A percentile compares a stretch with the other conserved stretches of the same genome.
phyloP scores from a whole-genome alignment of 106 monocot genomes.

The Dioscorea dumetorum region DNA sequence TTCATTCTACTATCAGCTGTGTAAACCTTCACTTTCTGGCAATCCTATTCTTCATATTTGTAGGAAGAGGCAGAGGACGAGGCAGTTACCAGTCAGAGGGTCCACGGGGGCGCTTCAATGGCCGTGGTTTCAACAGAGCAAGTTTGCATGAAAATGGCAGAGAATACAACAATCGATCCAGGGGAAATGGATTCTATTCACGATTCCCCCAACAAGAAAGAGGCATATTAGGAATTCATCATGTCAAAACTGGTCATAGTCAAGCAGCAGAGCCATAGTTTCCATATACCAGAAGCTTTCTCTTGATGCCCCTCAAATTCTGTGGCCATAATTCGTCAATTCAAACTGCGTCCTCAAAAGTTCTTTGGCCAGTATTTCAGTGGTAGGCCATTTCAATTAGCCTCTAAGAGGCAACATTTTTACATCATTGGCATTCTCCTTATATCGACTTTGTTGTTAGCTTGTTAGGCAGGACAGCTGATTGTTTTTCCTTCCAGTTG shows the following conservation, averaged over 20 bases:
- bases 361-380: no score
- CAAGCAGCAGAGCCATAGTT: slow-evolving; percentile 1
- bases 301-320: no score
- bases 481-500: no score
- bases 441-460: no score
- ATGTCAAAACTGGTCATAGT: slow-evolving; percentile 1
- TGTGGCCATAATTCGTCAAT: no score
- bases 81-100: slow-evolving; percentile 23
- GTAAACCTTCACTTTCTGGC: not conserved
- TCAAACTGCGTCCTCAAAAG: no score
- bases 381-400: no score
- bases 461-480: no score
- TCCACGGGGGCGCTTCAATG: slow-evolving; percentile 25
- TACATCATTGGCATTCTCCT: no score
- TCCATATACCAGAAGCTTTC: no score
- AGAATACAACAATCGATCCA: slow-evolving; percentile 8
- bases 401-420: no score
- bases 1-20: not conserved
- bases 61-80: slow-evolving; percentile 39
- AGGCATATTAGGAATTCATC: slow-evolving; percentile 8
- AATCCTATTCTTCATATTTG: not conserved
- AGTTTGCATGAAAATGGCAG: slow-evolving; percentile 1
- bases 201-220: slow-evolving; percentile 2
- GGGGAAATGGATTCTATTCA: slow-evolving; percentile 6
- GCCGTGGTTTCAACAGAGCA: slow-evolving; percentile 5